Evolutionary conservation across 1,284 basidiomycete species (phyloP).

Genomic region (Ceratorhiza oryzae-sativae): DNA sequence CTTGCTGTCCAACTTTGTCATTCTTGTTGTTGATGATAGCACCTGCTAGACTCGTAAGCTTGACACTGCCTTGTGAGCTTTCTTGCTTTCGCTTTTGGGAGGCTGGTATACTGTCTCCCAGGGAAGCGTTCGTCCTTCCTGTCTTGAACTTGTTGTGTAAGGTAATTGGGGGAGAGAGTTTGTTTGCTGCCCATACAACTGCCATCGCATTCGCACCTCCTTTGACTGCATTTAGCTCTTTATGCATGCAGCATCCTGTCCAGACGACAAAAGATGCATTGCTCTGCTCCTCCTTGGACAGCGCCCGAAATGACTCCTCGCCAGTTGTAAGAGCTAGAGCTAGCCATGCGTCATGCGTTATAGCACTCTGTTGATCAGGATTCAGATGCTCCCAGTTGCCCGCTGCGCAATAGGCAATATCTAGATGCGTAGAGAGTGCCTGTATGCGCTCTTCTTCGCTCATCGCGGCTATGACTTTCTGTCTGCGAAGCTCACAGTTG

Average conservation of each 20-base stretch:
- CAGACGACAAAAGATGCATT: slow-evolving; percentile 44
- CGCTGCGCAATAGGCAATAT: background rate
- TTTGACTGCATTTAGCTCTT: slow-evolving; percentile 53
- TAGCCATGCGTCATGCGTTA: background rate
- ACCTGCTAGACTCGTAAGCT: slow-evolving; percentile 48
- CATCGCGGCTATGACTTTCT: background rate
- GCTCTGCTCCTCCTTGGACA: background rate
- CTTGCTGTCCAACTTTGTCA: slow-evolving; percentile 51
- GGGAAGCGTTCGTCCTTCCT: background rate
- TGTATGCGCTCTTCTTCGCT: background rate
- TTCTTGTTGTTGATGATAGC: slow-evolving; percentile 50
- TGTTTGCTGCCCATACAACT: slow-evolving; percentile 44
- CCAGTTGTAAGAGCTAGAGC: background rate
- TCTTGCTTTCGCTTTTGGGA: background rate
- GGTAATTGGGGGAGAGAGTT: slow-evolving; percentile 43
- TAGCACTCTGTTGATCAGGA: background rate
- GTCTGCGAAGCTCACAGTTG: background rate
- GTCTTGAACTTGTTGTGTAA: slow-evolving; percentile 48
- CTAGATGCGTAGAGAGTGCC: background rate
- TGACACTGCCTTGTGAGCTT: slow-evolving; percentile 47
- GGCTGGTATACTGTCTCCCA: slow-evolving; percentile 49
- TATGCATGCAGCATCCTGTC: slow-evolving; percentile 55
- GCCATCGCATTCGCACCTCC: slow-evolving; percentile 49
- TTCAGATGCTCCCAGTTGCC: background rate
- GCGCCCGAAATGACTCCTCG: background rate